Base-by-base conservation (phyloP, 441 rosid genomes). In the Mallotus repandus region DNA sequence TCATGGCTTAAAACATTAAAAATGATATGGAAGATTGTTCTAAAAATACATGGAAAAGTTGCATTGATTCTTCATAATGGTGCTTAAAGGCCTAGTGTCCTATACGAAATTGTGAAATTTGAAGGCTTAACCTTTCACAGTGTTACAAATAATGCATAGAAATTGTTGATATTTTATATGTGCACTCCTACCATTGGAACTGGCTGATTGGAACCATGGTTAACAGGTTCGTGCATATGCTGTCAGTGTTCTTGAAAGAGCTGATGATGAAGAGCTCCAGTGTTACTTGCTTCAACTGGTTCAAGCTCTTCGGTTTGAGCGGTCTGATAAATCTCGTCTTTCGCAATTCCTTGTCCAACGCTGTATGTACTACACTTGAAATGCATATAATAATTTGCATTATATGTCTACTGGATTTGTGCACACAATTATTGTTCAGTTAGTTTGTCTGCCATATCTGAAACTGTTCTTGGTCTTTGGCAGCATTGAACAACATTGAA, bases 301-400 rank as follows among this genome's bases (percentile, higher is more conserved):
- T 84, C 98, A 96, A 86, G 99, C 99, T 80, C 97, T 96, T 77
- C 90, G 94, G 73, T 93, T 93, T 89, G 99, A 96, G 78, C 92
- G 97, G 81, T 86, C 96, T 53, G 98, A 96, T 82, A 91, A 91
- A 87, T 92, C 99, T 79, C 80, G 94, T 55, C 99, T 96, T 84
- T 87, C 89, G 69, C 99, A 92, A 35, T 96, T 93, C 78, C 97
- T 96, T 69, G 92, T 96, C 70, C 93, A 92, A 74, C 93, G 98
- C 22, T 89, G 99, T 96, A 89, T 74, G 94, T 79, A 19, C 63
- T 76, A 73, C 55, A 18, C 54, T 68, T 16, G 22, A 54, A 35
- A 65, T 69, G 1, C 55, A 25, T 78, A 3, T 57, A 9, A n/a
- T 69, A 25, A 25, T 29, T 1, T 29, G 32, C 32, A 29, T 29